Base-by-base conservation (phyloP, 202 grass and related monocot species). In the Cymbopogon flexuosus region DNA sequence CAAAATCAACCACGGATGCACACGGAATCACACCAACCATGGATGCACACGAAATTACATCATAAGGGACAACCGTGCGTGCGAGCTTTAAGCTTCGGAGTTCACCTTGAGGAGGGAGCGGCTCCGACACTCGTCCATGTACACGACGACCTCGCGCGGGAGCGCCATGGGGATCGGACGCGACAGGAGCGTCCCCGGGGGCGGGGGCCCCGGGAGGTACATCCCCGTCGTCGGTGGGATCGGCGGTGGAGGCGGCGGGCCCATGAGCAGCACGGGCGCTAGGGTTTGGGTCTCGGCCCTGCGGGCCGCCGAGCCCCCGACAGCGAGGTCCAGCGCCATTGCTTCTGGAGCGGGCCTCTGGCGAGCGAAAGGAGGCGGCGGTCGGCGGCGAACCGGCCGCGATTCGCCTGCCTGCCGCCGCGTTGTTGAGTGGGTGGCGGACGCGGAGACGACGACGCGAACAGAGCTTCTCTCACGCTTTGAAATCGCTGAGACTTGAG, bases 101-200 rank as follows among this genome's bases (percentile, higher is more conserved):
- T 60, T 74, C 58, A 87, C 77, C 84, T 81, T 47, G 60, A 87
- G 35, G 59, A 89, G 90, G n/a, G 90, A 87, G 59, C 39, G 34
- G 47, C 72, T 79, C 54, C 64, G 83, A 45, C 21, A 41, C 42
- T 29, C 68, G 68, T 84, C 87, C 84, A 75, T 74, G 39, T 58
- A 81, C 24, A 8, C 5, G 30, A 57, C 18, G 46, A 6, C 64
- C 29, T 19, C 68, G 35, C 16, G 87, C 64, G 78, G 30, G 31
- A 77, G 64, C 12, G 3, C 67, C 8, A 78, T 7, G 66, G 43
- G 69, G 27, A 90, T 77, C 70, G 76, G 87, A 39, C 16, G 73
- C 22, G 73, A 81, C 21, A 35, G 61, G 35, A 79, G 68, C 5
- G 14, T 23, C 29, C 78, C 78, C 0, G 77, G 65, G 2, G 72